Base-by-base conservation (phyloP, 306 rosid species). In the Trifolium fragiferum region DNA sequence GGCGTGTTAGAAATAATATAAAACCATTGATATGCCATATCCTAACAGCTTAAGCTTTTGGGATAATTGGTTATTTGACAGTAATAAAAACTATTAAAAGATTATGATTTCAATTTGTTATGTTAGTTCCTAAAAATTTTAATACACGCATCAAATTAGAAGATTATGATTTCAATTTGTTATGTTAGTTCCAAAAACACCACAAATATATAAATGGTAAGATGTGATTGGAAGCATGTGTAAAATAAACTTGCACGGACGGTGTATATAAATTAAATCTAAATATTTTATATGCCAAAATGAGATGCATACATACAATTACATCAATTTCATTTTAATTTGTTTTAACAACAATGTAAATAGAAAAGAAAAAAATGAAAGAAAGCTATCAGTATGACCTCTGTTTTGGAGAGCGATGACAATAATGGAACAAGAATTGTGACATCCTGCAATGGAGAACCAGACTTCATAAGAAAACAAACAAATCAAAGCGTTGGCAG, bases 361-460 rank as follows among this genome's bases (percentile, higher is more conserved):
- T 35, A 37, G 54, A 77, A 61, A 49, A 74, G 63, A 15, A 65
- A 37, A 32, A 82, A 60, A 33, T 68, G 20, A 59, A 47, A 72
- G 20, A 66, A 37, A 66, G 50, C 23, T 21, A 81, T 50, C 53
- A 23, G 66, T 50, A 78, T 82, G 40, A 95, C 99, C 98, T 95
- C 99, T 47, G 78, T 82, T 87, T 87, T 95, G 71, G 98, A 81
- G 74, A 95, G 96, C 2, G 97, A 92, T 72, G 97, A 77, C 76
- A 95, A 78, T 84, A 95, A 85, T 14, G 99, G 99, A 77, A 95
- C 96, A 59, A 95, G 97, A 84, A 95, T 95, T 70, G 99, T 82
- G 84, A 95, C 99, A 78, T 95, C 99, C 99, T 89, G 96, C 79
- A 82, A 76, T 32, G 65, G 63, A 77, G 66, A 27, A 83, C 72